These are phyloP conservation scores for Dittrichia graveolens DNA, from an alignment of 129 eudicot species.

Conservation along the genomic window DNA sequence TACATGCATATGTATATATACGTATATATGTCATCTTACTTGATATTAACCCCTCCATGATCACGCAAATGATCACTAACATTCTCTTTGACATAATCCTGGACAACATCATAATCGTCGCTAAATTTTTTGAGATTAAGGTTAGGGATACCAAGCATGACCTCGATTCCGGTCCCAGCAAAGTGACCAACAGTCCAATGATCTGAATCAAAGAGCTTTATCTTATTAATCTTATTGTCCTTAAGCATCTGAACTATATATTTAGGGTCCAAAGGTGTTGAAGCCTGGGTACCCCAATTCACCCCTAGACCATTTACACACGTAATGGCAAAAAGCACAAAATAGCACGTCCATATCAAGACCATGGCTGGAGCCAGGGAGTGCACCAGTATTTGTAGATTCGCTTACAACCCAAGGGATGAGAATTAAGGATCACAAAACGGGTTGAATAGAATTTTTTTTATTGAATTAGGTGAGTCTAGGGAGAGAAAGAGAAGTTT, in stretches of 20 bases:
- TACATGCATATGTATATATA: neutral
- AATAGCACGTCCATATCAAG: constrained; percentile 36
- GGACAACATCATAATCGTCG: constrained; percentile 30
- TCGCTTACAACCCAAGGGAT: too few species aligned
- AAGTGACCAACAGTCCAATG: constrained; percentile 39
- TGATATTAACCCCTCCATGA: constrained; percentile 47
- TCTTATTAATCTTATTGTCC: constrained; percentile 53
- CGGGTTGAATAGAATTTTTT: neutral
- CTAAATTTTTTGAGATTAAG: constrained; percentile 32
- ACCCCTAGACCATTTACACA: constrained; percentile 38
- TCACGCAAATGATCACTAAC: constrained; percentile 34
- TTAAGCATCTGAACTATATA: constrained; percentile 47
- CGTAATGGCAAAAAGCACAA: constrained; percentile 16
- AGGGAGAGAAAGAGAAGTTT: neutral
- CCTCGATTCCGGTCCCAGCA: constrained; percentile 51
- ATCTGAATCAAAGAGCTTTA: constrained; percentile 60
- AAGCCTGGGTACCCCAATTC: constrained; percentile 54
- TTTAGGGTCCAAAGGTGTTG: constrained; percentile 42
- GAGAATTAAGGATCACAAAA: constrained; percentile 2
- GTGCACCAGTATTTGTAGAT: neutral
- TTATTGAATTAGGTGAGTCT: constrained; percentile 1
- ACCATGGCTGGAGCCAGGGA: constrained; percentile 48
- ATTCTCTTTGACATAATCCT: constrained; percentile 47
- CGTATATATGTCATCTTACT: constrained; percentile 21
- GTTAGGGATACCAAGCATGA: constrained; percentile 54